Evolutionary conservation across 768 basidiomycete species (phyloP).

Genomic region (Lactifluus pinguis): DNA sequence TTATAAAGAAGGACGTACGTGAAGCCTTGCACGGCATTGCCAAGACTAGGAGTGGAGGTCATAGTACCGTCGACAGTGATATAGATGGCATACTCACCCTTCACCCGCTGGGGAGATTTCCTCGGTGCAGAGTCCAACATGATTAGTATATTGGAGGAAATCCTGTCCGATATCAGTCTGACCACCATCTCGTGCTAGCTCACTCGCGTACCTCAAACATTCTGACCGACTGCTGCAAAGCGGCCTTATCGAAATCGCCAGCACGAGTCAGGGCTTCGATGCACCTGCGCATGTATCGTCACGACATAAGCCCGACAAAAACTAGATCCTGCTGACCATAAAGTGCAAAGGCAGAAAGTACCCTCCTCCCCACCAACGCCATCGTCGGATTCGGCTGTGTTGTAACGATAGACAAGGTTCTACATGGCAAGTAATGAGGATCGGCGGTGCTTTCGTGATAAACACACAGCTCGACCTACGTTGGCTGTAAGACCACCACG

Average conservation of each 20-base stretch:
- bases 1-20: slow-evolving; percentile 68
- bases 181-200: not conserved
- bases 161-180: slow-evolving; percentile 36
- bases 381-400: slow-evolving; percentile 76
- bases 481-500: slow-evolving; percentile 88
- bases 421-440: slow-evolving; percentile 25
- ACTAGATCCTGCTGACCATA: slow-evolving; percentile 41
- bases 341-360: slow-evolving; percentile 82
- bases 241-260: slow-evolving; percentile 61
- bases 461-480: slow-evolving; percentile 30
- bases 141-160: slow-evolving; percentile 76
- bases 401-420: slow-evolving; percentile 87
- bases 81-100: slow-evolving; percentile 38
- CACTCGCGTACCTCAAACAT: slow-evolving; percentile 73
- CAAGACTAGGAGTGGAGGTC: slow-evolving; percentile 40
- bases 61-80: slow-evolving; percentile 1
- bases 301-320: not conserved
- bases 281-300: slow-evolving; percentile 41
- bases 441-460: not conserved
- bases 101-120: slow-evolving; percentile 83
- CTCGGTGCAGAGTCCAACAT: slow-evolving; percentile 79
- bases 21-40: slow-evolving; percentile 85
- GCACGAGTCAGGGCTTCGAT: slow-evolving; percentile 86
- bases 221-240: slow-evolving; percentile 59
- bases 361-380: slow-evolving; percentile 96